Evolutionary conservation across 345 rosid species (phyloP).

Genomic region (Abelmoschus esculentus): DNA sequence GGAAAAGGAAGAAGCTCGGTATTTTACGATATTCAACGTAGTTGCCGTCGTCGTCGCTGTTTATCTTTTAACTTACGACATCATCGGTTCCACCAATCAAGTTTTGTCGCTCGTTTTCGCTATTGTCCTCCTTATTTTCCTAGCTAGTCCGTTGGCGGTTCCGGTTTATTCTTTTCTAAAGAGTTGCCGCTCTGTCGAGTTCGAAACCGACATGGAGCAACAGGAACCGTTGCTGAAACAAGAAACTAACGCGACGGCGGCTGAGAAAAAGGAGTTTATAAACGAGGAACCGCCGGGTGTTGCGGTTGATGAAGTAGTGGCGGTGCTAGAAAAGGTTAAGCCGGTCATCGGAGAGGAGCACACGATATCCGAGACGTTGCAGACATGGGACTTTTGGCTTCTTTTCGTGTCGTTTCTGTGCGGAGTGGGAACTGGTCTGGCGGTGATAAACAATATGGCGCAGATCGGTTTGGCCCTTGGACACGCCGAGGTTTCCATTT

Average conservation of each 20-base stretch:
- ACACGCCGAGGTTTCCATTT: constrained; percentile 71
- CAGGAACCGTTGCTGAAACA: constrained; percentile 48
- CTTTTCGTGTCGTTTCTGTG: constrained; percentile 70
- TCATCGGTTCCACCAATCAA: constrained; percentile 36
- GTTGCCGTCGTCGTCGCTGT: constrained; percentile 72
- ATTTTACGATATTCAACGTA: constrained; percentile 51
- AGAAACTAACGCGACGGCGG: constrained; percentile 3
- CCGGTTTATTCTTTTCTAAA: constrained; percentile 42
- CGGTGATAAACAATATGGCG: constrained; percentile 86
- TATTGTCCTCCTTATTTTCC: constrained; percentile 34
- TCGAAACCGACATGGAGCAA: constrained; percentile 26
- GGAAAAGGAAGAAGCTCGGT: constrained; percentile 55
- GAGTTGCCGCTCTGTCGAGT: constrained; percentile 25
- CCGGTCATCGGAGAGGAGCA: constrained; percentile 86
- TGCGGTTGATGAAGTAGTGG: constrained; percentile 10
- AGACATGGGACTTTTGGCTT: constrained; percentile 78
- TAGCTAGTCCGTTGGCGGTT: constrained; percentile 56
- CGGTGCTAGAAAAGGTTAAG: constrained; percentile 21
- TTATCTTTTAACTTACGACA: constrained; percentile 58
- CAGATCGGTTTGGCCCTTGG: constrained; percentile 92
- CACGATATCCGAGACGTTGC: constrained; percentile 60
- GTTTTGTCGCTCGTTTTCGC: constrained; percentile 38
- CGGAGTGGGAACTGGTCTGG: constrained; percentile 87
- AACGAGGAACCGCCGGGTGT: too few relatives aligned
- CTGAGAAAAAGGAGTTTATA: constrained; percentile 1